Conservation (phyloP, 352 stramenopile genomes). For the Pythium dissimile region DNA sequence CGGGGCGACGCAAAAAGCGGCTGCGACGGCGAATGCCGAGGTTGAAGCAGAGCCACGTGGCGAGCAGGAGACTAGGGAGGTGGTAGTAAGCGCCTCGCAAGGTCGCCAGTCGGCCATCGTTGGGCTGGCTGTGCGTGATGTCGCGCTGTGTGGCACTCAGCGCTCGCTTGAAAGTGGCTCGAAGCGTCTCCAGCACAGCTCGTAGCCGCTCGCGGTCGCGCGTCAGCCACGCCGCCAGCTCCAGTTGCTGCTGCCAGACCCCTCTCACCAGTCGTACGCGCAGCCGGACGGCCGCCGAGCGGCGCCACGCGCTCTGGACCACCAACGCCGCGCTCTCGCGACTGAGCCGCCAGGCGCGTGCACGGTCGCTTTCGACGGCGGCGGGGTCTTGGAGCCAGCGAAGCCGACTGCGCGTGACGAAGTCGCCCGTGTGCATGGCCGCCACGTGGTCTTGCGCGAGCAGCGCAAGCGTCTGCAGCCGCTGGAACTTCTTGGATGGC, state of each 20-base stretch:
- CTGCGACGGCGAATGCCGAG: constrained; percentile 19
- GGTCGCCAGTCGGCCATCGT: neutral
- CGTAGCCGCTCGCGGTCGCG: constrained; percentile 8
- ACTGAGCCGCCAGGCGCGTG: constrained; percentile 19
- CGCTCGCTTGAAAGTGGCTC: neutral
- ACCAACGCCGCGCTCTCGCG: constrained; percentile 40
- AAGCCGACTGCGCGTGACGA: constrained; percentile 38
- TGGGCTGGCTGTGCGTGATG: neutral
- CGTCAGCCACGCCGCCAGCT: constrained; percentile 37
- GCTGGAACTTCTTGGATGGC: constrained; percentile 12
- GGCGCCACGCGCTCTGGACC: constrained; percentile 47
- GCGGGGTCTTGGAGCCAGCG: constrained; percentile 26
- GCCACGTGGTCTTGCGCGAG: constrained; percentile 37
- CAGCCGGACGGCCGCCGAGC: constrained; percentile 22
- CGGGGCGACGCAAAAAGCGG: constrained; percentile 37
- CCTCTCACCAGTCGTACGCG: constrained; percentile 19
- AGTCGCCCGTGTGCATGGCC: constrained; percentile 35
- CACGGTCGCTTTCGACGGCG: constrained; percentile 15
- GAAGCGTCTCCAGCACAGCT: neutral
- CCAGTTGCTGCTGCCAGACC: constrained; percentile 42
- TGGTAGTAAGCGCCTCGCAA: constrained; percentile 26
- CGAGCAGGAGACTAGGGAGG: constrained; percentile 32
- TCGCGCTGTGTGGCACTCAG: neutral
- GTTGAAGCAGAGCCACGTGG: constrained; percentile 40
- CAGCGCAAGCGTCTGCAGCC: constrained; percentile 45